Base-by-base conservation (phyloP, 2,329 filamentous ascomycete species). In the Neodidymelliopsis sp. region DNA sequence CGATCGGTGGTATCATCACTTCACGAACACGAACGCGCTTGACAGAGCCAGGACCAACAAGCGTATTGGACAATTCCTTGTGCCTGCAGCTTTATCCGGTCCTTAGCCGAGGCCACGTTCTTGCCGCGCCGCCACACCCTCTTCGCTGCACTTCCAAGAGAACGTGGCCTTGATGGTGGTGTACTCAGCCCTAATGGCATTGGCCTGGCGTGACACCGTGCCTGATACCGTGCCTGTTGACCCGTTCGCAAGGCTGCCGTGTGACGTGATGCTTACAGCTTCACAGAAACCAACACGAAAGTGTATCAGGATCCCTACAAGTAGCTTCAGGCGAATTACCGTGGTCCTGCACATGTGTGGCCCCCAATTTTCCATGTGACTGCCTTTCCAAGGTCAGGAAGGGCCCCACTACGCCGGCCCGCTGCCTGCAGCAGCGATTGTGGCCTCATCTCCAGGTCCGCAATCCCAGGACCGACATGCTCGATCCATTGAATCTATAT, bases 171-270 rank as follows among this genome's bases (percentile, higher is more conserved):
- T 30, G 16, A n/a, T 28, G 42, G 33, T 52, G 49, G 42, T 47
- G 49, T 43, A 27, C 42, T 47, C 35, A 50, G 35, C 47, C 40
- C 13, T 23, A 10, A 45, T 45, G 25, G 41, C 40, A 45, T 50
- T 50, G 47, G 47, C 24, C 47, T 50, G 47, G 47, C 25, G 40
- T 36, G 29, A 45, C 9, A 33, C 35, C 20, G 41, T 39, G 24
- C 40, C 35, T 50, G 47, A 40, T 39, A 24, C 34, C 15, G 35
- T 36, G 47, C 30, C 24, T 12, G 41, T 16, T 6, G 19, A 38
- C n/a, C 33, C 41, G 36, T 52, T 52, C 31, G 49, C 42, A 46
- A 47, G 49, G 49, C 49, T 51, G 48, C 27, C 37, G 49, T 24
- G 36, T 47, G 42, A 52, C 49, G 49, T 47, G 23, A 38, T 25